phyloP scores from a whole-genome alignment of 2,329 filamentous ascomycete genomes.

The Ophiostoma piceae region DNA sequence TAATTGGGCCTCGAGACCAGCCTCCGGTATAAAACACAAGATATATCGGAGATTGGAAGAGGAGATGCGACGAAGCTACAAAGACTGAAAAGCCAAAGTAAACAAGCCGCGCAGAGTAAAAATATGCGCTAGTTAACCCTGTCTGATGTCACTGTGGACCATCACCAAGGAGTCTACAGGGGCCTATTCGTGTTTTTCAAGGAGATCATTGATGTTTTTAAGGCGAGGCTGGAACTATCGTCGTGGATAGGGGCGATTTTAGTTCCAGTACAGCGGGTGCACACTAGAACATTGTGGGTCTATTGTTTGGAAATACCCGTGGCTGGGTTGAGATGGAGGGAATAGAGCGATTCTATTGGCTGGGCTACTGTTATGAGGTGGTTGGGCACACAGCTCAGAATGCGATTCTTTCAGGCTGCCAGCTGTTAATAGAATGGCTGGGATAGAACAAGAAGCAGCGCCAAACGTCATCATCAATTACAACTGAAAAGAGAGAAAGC shows the following conservation, averaged over 20 bases:
- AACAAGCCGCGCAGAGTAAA: not conserved
- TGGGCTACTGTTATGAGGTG: not conserved
- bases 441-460: not conserved
- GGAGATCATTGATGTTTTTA: not conserved
- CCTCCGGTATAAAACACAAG: not conserved
- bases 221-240: constrained; percentile 7
- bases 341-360: not conserved
- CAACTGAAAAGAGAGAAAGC: not conserved
- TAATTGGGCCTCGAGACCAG: not conserved
- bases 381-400: not conserved
- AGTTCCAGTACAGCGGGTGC: not conserved
- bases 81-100: not conserved
- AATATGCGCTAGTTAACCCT: not conserved
- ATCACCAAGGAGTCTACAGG: not conserved
- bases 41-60: constrained; percentile 6
- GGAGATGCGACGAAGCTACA: not conserved
- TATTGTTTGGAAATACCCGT: not conserved
- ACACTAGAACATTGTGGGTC: not conserved
- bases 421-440: not conserved
- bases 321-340: not conserved
- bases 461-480: not conserved
- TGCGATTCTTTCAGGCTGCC: not conserved
- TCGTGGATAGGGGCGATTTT: not conserved
- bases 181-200: not conserved
- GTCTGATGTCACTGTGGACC: constrained; percentile 6